phyloP scores from a whole-genome alignment of 352 stramenopile genomes.

The Phytophthora fragariaefolia region DNA sequence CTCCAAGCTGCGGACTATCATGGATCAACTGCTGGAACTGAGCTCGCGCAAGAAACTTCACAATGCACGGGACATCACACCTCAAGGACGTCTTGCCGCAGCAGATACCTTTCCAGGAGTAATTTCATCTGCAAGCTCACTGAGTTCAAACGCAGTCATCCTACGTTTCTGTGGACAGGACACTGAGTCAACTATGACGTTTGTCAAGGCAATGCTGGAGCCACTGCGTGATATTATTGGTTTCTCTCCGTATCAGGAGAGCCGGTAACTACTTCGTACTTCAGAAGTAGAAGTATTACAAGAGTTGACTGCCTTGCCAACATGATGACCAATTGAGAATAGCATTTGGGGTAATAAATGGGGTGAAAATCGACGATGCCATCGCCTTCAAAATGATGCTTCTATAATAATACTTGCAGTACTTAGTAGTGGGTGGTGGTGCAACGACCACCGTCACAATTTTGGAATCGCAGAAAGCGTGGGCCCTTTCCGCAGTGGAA shows the following conservation, averaged over 20 bases:
- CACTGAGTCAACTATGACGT: constrained; percentile 65
- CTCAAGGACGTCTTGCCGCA: constrained; percentile 64
- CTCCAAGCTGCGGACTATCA: constrained; percentile 58
- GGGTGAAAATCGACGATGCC: too few relatives aligned
- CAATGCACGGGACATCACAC: constrained; percentile 71
- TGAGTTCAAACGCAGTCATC: constrained; percentile 68
- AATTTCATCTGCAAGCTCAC: constrained; percentile 74
- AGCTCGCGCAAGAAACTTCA: constrained; percentile 82
- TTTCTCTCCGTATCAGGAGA: constrained; percentile 77
- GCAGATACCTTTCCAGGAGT: constrained; percentile 57
- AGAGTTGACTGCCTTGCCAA: too few relatives aligned
- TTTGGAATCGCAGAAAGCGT: not conserved
- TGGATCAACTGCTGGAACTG: constrained; percentile 58
- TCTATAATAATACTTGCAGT: too few relatives aligned
- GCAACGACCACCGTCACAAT: too few relatives aligned
- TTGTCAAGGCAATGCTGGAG: constrained; percentile 63
- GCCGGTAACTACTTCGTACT: too few relatives aligned
- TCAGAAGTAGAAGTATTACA: too few relatives aligned
- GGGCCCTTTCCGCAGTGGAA: not conserved
- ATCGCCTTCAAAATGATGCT: too few relatives aligned
- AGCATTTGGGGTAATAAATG: too few relatives aligned
- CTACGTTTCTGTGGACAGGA: constrained; percentile 75
- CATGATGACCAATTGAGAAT: too few relatives aligned
- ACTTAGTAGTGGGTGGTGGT: too few relatives aligned
- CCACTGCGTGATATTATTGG: constrained; percentile 66